phyloP scores from a whole-genome alignment of 1,139 yeast genomes.

The Scheffersomyces parashehatae region DNA sequence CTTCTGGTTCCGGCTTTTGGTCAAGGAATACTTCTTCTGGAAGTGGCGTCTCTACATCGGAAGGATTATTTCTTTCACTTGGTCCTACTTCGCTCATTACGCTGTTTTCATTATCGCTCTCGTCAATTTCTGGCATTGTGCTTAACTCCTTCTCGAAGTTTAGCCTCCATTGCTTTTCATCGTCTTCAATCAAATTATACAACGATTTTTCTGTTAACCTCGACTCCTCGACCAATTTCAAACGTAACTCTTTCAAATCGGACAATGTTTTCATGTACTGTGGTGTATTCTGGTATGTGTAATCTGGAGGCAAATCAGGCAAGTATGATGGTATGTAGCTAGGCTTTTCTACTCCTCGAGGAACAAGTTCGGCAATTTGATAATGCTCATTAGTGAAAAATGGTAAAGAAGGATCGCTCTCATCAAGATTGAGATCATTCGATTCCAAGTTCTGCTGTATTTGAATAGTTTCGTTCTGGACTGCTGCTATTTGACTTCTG shows the following conservation, averaged over 20 bases:
- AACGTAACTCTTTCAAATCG: conserved; percentile 70
- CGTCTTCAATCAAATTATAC: conserved; percentile 53
- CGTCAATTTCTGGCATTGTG: conserved; percentile 15
- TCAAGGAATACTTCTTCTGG: conserved; percentile 5
- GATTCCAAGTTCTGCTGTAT: conserved; percentile 4
- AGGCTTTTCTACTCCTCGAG: conserved; percentile 52
- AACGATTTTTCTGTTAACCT: conserved; percentile 77
- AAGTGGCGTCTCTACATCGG: conserved; percentile 20
- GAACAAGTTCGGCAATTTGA: conserved; percentile 53
- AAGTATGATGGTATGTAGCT: conserved; percentile 68
- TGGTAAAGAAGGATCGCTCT: conserved; percentile 35
- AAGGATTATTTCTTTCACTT: conserved; percentile 5
- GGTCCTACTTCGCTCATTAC: conserved; percentile 22
- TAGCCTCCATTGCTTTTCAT: conserved; percentile 35
- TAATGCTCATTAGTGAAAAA: conserved; percentile 50
- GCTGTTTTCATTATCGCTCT: conserved; percentile 20
- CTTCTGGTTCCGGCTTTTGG: conserved; percentile 4
- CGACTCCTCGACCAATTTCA: conserved; percentile 76
- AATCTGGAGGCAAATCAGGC: conserved; percentile 90
- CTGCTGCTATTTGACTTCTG: conserved; percentile 7
- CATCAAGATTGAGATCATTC: conserved; percentile 10
- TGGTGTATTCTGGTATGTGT: conserved; percentile 81
- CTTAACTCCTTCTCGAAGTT: conserved; percentile 26
- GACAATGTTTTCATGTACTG: conserved; percentile 61
- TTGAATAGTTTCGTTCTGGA: conserved; percentile 2